Evolutionary conservation across 371 early-diverging fungal genomes (phyloP).

Genomic region (Parasitella parasitica): DNA sequence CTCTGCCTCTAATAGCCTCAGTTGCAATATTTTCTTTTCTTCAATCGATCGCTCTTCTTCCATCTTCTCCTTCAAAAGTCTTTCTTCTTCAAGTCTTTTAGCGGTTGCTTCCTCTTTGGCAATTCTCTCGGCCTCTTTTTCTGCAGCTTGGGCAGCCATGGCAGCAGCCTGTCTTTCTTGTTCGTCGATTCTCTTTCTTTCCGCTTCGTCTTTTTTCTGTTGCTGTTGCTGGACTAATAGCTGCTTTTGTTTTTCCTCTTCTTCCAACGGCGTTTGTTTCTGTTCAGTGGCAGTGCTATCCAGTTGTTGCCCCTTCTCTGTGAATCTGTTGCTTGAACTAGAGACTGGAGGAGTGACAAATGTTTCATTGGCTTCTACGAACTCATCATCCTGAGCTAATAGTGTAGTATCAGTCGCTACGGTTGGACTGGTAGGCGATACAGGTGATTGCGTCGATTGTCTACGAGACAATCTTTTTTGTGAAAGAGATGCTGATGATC

Average conservation of each 20-base stretch:
- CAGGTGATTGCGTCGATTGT: conserved; percentile 26
- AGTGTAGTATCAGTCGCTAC: background rate
- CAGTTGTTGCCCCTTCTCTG: too few species aligned
- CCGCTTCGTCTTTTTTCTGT: conserved; percentile 11
- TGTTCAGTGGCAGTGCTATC: background rate
- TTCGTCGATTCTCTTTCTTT: conserved; percentile 4
- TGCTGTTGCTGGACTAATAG: conserved; percentile 5
- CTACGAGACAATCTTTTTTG: conserved; percentile 37
- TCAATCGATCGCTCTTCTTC: conserved; percentile 19
- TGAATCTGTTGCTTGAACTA: background rate
- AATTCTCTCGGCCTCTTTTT: conserved; percentile 17
- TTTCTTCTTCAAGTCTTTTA: conserved; percentile 18
- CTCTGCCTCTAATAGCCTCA: conserved; percentile 32
- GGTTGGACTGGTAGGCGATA: conserved; percentile 16
- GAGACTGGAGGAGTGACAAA: conserved; percentile 6
- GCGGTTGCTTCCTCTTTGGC: conserved; percentile 18
- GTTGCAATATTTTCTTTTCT: conserved; percentile 22
- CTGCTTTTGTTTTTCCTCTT: conserved; percentile 4
- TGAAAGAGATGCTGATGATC: conserved; percentile 37
- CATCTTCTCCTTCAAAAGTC: conserved; percentile 4
- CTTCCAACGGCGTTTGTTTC: background rate
- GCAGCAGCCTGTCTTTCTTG: conserved; percentile 11
- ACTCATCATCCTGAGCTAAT: conserved; percentile 25
- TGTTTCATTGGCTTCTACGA: conserved; percentile 37
- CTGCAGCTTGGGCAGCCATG: conserved; percentile 9